Conservation (phyloP, 2,329 filamentous ascomycete species). For the Colletotrichum sojae region DNA sequence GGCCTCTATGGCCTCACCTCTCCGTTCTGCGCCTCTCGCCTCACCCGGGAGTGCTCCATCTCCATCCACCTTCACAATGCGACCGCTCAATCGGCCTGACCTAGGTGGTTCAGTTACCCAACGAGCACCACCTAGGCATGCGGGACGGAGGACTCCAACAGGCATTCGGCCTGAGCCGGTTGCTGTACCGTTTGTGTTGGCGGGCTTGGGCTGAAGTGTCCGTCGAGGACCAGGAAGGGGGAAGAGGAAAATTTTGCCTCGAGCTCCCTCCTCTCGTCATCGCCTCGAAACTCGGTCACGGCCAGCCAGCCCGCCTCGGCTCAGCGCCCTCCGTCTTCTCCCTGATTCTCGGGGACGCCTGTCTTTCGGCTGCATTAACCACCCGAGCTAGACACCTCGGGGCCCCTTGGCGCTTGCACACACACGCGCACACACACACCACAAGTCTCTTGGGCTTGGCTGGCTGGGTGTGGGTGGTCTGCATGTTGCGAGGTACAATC, state of each 20-base stretch:
- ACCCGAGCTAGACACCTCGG: constrained; percentile 14
- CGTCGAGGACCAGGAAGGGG: not conserved
- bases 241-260: constrained; percentile 7
- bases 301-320: constrained; percentile 17
- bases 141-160: constrained; percentile 35
- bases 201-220: constrained; percentile 1
- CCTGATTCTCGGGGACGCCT: constrained; percentile 19
- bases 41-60: constrained; percentile 26
- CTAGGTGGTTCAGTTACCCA: too few relatives aligned
- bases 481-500: constrained; percentile 4
- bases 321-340: not conserved
- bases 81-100: too few relatives aligned
- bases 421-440: not conserved
- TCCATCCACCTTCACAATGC: not conserved
- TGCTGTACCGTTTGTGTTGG: not conserved
- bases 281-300: constrained; percentile 1
- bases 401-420: constrained; percentile 21
- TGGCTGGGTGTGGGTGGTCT: not conserved
- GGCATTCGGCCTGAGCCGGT: constrained; percentile 23
- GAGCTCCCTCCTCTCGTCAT: constrained; percentile 17
- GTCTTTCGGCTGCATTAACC: constrained; percentile 18
- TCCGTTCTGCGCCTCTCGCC: constrained; percentile 28
- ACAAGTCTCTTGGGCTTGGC: not conserved
- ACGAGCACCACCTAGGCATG: not conserved
- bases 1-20: not conserved